Evolutionary conservation across 768 basidiomycete genomes (phyloP).

Genomic region (Suillus alpinus): DNA sequence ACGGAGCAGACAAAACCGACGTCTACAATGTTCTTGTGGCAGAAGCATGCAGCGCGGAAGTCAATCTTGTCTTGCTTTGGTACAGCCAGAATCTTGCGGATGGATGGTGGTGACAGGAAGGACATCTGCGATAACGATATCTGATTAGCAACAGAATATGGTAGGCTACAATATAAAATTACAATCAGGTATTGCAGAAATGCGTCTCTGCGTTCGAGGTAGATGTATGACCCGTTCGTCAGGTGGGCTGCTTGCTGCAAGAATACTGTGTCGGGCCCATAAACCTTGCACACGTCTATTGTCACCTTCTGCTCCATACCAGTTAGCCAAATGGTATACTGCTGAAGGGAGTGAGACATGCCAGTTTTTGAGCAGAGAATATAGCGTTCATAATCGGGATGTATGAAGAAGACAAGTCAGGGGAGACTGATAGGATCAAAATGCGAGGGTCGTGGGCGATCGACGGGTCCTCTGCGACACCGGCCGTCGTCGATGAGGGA

Average conservation of each 20-base stretch:
- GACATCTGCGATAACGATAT: slow-evolving; percentile 62
- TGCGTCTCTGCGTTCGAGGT: slow-evolving; percentile 74
- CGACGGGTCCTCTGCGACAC: slow-evolving; percentile 30
- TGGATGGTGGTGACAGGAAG: slow-evolving; percentile 65
- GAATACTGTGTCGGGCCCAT: slow-evolving; percentile 88
- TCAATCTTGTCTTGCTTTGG: slow-evolving; percentile 96
- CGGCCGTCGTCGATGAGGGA: slow-evolving; percentile 26
- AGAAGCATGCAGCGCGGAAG: slow-evolving; percentile 97
- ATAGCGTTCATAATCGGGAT: slow-evolving; percentile 99
- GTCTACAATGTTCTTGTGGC: slow-evolving; percentile 95
- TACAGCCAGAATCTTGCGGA: slow-evolving; percentile 74
- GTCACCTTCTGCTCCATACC: slow-evolving; percentile 72
- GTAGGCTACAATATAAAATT: slow-evolving; percentile 16
- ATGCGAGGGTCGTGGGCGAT: slow-evolving; percentile 53
- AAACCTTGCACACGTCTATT: slow-evolving; percentile 93
- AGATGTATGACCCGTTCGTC: slow-evolving; percentile 91
- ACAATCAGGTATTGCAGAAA: slow-evolving; percentile 92
- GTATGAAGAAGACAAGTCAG: slow-evolving; percentile 85
- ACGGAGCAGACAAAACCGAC: slow-evolving; percentile 99
- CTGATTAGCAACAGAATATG: slow-evolving; percentile 5
- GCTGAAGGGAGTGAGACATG: slow-evolving; percentile 35
- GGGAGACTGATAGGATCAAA: slow-evolving; percentile 85
- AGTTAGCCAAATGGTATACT: not conserved
- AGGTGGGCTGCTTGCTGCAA: slow-evolving; percentile 96
- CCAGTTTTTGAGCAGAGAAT: slow-evolving; percentile 97